phyloP scores from a whole-genome alignment of 345 rosid species.

The Eucalyptus decipiens region DNA sequence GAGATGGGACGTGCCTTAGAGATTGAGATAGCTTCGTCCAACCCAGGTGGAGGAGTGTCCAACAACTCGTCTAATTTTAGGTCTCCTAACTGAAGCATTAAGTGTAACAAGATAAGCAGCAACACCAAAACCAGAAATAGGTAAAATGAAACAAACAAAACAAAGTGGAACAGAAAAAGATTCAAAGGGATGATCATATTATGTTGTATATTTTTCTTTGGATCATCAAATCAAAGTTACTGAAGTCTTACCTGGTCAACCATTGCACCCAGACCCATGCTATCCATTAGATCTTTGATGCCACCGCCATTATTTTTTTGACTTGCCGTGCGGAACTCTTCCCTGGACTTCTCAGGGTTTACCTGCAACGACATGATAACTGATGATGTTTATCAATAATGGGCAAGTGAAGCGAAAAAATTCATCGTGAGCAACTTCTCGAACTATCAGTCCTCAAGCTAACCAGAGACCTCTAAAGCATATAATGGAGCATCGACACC shows the following conservation, averaged over 20 bases:
- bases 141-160: background rate
- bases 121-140: background rate
- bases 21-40: slow-evolving; percentile 65
- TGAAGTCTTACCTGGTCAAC: slow-evolving; percentile 51
- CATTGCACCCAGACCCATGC: slow-evolving; percentile 76
- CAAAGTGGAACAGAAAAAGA: background rate
- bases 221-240: background rate
- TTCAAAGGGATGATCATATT: background rate
- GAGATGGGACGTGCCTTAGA: slow-evolving; percentile 42
- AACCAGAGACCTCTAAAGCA: slow-evolving; percentile 56
- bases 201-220: background rate
- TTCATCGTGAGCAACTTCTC: background rate
- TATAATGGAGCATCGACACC: slow-evolving; percentile 62
- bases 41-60: slow-evolving; percentile 67
- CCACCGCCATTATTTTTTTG: slow-evolving; percentile 23
- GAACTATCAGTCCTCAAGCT: background rate
- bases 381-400: background rate
- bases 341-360: slow-evolving; percentile 52
- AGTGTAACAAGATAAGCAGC: background rate
- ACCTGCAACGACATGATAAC: slow-evolving; percentile 18
- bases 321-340: slow-evolving; percentile 33
- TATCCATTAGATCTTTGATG: slow-evolving; percentile 50
- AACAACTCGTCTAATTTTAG: slow-evolving; percentile 63
- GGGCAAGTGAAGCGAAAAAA: background rate
- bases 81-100: slow-evolving; percentile 40